Evolutionary conservation across 805 yeast species (phyloP), one percentile per base, ranked within the genome.

Genomic region (Helenozyma rhizophorensis): DNA sequence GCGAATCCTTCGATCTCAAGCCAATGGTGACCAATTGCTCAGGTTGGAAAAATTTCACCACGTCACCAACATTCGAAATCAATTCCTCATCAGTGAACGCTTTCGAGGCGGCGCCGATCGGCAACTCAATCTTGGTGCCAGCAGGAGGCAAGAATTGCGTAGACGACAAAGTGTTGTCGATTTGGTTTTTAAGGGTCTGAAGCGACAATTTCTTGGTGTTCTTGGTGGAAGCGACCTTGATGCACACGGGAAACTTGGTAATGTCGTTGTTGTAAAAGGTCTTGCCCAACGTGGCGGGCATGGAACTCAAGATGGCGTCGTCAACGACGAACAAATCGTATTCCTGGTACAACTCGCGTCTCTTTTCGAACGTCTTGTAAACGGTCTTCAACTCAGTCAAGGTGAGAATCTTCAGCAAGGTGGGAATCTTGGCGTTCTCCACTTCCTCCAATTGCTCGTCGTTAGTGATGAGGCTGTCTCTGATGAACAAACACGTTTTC

Each of bases 201-300:
- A 47, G 65, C 50, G 50, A 79, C 62, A 53, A 75, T 58, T 43
- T 72, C 58, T 45, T 69, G 42, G 50, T 48, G 26, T 42, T 58
- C 39, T 33, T 51, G 44, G 34, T 45, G 28, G 44, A 44, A 14
- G 58, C 50, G 15, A 80, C 60, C 45, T 70, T 68, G 34, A 86
- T 64, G 14, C 89, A 80, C 24, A 83, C 56, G 33, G 95, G 95
- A 25, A 77, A 61, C 54, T 84, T 85, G 23, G 58, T 51, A 35
- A 40, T 39, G 23, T 72, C 60, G 30, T 69, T 69, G 23, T 48
- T 58, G 54, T 78, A 83, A 53, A 88, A 93, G 3, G 76, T 68
- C 61, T 85, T 84, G 35, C 97, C 96, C 43, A 93, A 65, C 23
- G 84, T 62, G 48, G 80, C 77, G 29, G 98, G 98, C 60, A 93